Evolutionary conservation across 139 green algal species (phyloP).

Genomic region (Coelastrella sp.): DNA sequence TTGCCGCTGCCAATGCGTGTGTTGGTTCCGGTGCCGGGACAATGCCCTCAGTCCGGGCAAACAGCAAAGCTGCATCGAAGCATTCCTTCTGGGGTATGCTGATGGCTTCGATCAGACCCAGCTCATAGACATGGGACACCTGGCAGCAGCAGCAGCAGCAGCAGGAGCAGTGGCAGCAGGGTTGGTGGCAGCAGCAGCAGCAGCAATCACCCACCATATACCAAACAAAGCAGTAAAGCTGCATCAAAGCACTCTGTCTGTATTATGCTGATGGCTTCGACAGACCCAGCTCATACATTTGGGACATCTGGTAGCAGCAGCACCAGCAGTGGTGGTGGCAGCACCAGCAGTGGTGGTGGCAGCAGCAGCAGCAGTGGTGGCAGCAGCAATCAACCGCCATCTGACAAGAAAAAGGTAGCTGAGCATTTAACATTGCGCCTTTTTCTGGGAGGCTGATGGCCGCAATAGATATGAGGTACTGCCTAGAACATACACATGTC

Average conservation of each 20-base stretch:
- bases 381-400: too few species aligned
- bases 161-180: slow-evolving; percentile 1
- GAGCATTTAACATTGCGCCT: too few species aligned
- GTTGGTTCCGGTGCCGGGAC: slow-evolving; percentile 55
- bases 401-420: too few species aligned
- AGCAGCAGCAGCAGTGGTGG: slow-evolving; percentile 6
- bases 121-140: slow-evolving; percentile 51
- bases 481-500: too few species aligned
- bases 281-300: too few species aligned
- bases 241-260: too few species aligned
- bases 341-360: neutral
- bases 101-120: slow-evolving; percentile 54
- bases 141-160: neutral
- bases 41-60: slow-evolving; percentile 47
- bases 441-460: too few species aligned
- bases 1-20: slow-evolving; percentile 44
- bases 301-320: too few species aligned
- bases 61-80: slow-evolving; percentile 46
- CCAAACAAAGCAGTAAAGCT: too few species aligned
- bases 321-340: neutral
- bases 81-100: slow-evolving; percentile 53
- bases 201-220: neutral
- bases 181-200: neutral
- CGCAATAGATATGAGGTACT: too few species aligned
- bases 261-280: too few species aligned